Evolutionary conservation across 208 protist genomes (phyloP).

Genomic region (Wallacemonas sp.): DNA sequence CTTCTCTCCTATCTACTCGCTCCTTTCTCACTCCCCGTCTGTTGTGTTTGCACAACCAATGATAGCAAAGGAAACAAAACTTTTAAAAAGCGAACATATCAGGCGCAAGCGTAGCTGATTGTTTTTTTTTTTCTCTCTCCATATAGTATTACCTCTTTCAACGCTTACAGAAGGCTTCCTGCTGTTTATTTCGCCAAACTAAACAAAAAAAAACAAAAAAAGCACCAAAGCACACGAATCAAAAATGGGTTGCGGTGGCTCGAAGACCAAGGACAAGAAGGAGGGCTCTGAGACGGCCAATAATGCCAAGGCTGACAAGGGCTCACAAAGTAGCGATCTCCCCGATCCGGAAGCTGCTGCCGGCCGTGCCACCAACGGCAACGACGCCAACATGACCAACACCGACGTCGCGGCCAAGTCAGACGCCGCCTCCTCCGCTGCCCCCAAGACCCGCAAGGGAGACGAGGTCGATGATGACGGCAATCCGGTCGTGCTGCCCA

Average conservation of each 20-base stretch:
- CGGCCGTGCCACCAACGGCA: conserved; percentile 22
- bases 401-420: neutral
- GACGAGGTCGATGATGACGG: conserved; percentile 53
- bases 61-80: too few species aligned
- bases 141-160: too few species aligned
- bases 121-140: too few species aligned
- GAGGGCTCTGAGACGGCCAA: conserved; percentile 5
- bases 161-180: too few species aligned
- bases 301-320: conserved; percentile 16
- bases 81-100: too few species aligned
- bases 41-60: too few species aligned
- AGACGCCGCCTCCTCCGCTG: conserved; percentile 11
- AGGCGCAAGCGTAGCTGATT: too few species aligned
- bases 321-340: conserved; percentile 4
- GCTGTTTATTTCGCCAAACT: too few species aligned
- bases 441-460: conserved; percentile 14
- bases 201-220: neutral
- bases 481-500: conserved; percentile 65
- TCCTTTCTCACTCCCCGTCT: too few species aligned
- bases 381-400: conserved; percentile 14
- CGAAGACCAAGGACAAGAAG: conserved; percentile 28
- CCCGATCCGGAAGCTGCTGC: conserved; percentile 22
- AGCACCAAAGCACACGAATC: conserved; percentile 16
- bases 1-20: too few species aligned
- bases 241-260: conserved; percentile 50